These are phyloP conservation scores for Monosporascus sp. DNA, from an alignment of 2,329 filamentous ascomycete species.

Conservation along the genomic window DNA sequence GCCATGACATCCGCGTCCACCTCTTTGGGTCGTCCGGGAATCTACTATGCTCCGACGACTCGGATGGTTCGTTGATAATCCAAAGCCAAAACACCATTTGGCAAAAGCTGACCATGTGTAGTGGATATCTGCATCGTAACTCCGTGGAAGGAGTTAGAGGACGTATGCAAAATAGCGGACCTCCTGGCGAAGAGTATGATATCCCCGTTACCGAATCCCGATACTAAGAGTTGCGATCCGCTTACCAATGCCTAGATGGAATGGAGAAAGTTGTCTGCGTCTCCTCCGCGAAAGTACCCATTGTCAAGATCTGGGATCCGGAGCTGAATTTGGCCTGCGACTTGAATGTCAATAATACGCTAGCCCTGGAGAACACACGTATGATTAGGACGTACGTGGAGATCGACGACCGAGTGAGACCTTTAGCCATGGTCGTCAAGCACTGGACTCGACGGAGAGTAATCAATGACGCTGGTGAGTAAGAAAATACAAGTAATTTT, in stretches of 20 bases:
- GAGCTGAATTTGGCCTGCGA: slow-evolving; percentile 85
- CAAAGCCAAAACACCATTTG: background rate
- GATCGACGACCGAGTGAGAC: slow-evolving; percentile 83
- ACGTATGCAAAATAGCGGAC: slow-evolving; percentile 85
- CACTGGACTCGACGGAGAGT: slow-evolving; percentile 92
- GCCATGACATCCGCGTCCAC: slow-evolving; percentile 81
- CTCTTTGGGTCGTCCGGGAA: slow-evolving; percentile 99
- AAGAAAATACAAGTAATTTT: background rate
- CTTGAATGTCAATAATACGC: slow-evolving; percentile 97
- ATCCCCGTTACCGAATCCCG: background rate
- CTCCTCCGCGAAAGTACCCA: slow-evolving; percentile 90
- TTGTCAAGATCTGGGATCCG: slow-evolving; percentile 98
- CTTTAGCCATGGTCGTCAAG: slow-evolving; percentile 94
- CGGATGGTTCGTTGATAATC: slow-evolving; percentile 68
- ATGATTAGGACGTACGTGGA: slow-evolving; percentile 98
- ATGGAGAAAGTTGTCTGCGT: slow-evolving; percentile 97
- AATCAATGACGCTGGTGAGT: slow-evolving; percentile 90
- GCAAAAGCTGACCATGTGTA: slow-evolving; percentile 36
- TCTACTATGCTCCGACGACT: slow-evolving; percentile 88
- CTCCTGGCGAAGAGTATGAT: slow-evolving; percentile 76
- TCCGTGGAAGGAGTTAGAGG: slow-evolving; percentile 78
- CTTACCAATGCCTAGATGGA: slow-evolving; percentile 60
- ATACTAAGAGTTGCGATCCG: background rate
- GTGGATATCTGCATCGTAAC: slow-evolving; percentile 98
- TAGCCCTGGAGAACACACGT: slow-evolving; percentile 90